Base-by-base conservation (phyloP, 768 basidiomycete genomes). In the Lepiota venenata region DNA sequence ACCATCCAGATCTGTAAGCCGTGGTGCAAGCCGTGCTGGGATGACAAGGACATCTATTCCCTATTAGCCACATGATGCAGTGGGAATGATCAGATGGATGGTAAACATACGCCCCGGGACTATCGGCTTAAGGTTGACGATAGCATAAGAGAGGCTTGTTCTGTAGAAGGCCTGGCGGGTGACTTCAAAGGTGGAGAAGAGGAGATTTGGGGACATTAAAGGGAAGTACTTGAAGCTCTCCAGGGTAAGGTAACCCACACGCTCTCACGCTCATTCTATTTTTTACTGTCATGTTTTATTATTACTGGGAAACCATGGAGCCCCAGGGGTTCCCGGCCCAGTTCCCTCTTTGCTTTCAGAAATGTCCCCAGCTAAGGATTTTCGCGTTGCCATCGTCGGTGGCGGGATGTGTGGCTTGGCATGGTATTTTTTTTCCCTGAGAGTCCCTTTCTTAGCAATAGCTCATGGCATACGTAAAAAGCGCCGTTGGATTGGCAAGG, bases 61-160 rank as follows among this genome's bases (percentile, higher is more conserved):
- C 40, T n/a, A 38, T 27, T 37, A 36, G 16, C 20, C 20, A 20
- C 8, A 25, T 25, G 25, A 5, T 25, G 25, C 25, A 25, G 39
- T 16, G 20, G 36, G 18, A 11, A 41, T 25, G 21, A 36, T 43
- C 10, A 36, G 20, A 15, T 22, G 12, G 27, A 44, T n/a, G 18
- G 4, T 7, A 16, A 45, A 25, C 91, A 72, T 69, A 98, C 96
- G 94, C 45, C 94, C 94, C 38, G 93, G 93, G 8, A 95, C 84
- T 60, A 97, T 85, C 1, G 95, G 96, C 62, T 93, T 97, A 57
- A 97, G 82, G 66, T 98, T 98, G 43, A 98, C 95, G 58, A 97
- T 87, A 1, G 91, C 96, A 68, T 81, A 89, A 0, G 88, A 83
- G 11, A 88, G 76, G 1, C 81, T 60, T 3, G 83, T 79, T 21